Percentiles rank a stretch among this genome's conserved stretches.
Evolutionary conservation across 495 filamentous ascomycete species (phyloP).

Genomic region (Collariella sp.): DNA sequence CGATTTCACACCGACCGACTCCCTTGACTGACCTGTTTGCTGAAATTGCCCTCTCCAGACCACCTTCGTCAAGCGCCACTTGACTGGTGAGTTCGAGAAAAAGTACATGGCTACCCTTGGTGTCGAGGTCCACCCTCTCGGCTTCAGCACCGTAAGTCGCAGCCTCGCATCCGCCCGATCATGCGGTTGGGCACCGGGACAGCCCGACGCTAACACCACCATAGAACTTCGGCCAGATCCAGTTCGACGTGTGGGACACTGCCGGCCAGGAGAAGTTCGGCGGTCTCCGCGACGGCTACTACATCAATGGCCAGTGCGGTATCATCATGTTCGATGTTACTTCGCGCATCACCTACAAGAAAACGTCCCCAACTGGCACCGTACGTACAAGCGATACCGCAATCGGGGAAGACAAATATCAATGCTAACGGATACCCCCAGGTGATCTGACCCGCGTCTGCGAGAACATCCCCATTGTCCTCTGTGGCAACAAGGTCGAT

Average conservation of each 20-base stretch:
- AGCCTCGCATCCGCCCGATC: slow-evolving; percentile 18
- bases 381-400: slow-evolving; percentile 53
- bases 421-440: slow-evolving; percentile 33
- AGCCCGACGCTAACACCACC: slow-evolving; percentile 23
- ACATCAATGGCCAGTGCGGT: slow-evolving; percentile 99
- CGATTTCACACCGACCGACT: slow-evolving; percentile 2
- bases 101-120: slow-evolving; percentile 99
- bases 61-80: slow-evolving; percentile 99
- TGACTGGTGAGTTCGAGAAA: slow-evolving; percentile 99
- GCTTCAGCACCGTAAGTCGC: slow-evolving; percentile 78
- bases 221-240: slow-evolving; percentile 89
- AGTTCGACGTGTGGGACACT: slow-evolving; percentile 99
- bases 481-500: slow-evolving; percentile 99
- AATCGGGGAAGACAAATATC: background rate
- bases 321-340: slow-evolving; percentile 99
- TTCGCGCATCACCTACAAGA: slow-evolving; percentile 99
- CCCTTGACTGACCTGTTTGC: slow-evolving; percentile 1
- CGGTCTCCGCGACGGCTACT: slow-evolving; percentile 99
- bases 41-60: slow-evolving; percentile 52
- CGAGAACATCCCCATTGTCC: slow-evolving; percentile 98
- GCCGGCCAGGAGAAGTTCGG: slow-evolving; percentile 99
- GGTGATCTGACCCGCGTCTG: slow-evolving; percentile 99
- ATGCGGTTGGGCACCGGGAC: slow-evolving; percentile 8
- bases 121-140: slow-evolving; percentile 96
- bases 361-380: slow-evolving; percentile 99